Evolutionary conservation across 2,329 filamentous ascomycete species (phyloP), one percentile per base, ranked within the genome.

Genomic region (Colletotrichum acutatum): DNA sequence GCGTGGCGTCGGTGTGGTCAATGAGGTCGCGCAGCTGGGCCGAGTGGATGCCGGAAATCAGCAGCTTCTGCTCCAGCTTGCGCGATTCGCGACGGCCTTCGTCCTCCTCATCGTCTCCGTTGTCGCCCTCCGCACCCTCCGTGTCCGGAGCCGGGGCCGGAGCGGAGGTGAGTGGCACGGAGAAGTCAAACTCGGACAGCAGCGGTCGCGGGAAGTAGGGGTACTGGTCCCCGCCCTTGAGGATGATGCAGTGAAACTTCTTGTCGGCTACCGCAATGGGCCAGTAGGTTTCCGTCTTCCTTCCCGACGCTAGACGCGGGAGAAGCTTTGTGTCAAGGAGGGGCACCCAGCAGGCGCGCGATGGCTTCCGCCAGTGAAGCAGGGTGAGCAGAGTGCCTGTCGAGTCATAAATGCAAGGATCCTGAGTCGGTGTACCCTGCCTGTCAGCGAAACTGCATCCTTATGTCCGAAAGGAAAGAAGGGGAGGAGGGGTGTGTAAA

Each of bases 211-310:
- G 97, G 84, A 96, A 98, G 85, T 97, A 98, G 0, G 96, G 95
- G 79, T 98, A 94, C 79, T 93, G 90, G 80, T 99, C 97, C 46
- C 93, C 94, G 75, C 97, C 97, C 84, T 99, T 99, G 79, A 99
- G 91, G 78, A 99, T 98, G 83, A 99, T 98, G 85, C 97, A 99
- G 87, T 98, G 96, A 83, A 99, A 99, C 79, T 93, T 96, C 79
- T 93, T 89, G 78, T 95, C 91, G 2, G 96, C 95, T 1, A 98
- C 95, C 0, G 97, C 97, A 37, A 99, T 94, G 1, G 97, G 97
- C 90, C 95, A 99, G 85, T 99, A 99, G 0, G 88, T 90, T 83
- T 99, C 97, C 75, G 93, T 90, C 82, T 98, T 98, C 71, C 92
- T 92, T 30, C 97, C 97, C 3, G 91, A 92, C 0, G 94, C 93